Evolutionary conservation across 805 yeast species (phyloP).

Genomic region (Metschnikowia amazonensis): DNA sequence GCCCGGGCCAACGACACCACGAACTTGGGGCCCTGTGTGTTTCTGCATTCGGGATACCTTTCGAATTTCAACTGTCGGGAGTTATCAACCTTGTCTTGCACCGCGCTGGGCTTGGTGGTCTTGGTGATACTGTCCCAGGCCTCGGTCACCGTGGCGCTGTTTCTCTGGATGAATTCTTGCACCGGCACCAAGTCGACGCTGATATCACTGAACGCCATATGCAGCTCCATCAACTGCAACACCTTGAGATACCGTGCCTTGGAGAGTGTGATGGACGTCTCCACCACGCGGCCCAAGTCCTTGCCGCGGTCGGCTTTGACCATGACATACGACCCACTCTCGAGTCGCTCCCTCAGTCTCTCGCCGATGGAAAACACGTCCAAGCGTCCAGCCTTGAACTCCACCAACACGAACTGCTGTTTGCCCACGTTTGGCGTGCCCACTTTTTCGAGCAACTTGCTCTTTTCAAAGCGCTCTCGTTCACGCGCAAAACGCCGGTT

Average conservation of each 20-base stretch:
- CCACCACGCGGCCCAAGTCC: constrained; percentile 66
- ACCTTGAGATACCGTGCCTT: constrained; percentile 66
- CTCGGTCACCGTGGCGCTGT: constrained; percentile 2
- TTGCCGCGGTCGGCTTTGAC: constrained; percentile 83
- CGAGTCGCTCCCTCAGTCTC: constrained; percentile 28
- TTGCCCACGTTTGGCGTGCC: not conserved
- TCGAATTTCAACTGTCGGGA: not conserved
- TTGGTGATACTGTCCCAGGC: constrained; percentile 1
- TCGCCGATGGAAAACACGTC: constrained; percentile 60
- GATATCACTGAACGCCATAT: constrained; percentile 49
- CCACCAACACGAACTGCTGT: constrained; percentile 37
- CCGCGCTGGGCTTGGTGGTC: not conserved
- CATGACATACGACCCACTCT: constrained; percentile 64
- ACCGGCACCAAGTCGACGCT: constrained; percentile 19
- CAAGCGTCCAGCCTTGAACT: constrained; percentile 74
- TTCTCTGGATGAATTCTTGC: not conserved
- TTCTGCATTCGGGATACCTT: not conserved
- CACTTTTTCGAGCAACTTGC: not conserved
- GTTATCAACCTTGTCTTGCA: not conserved
- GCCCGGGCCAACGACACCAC: constrained; percentile 60
- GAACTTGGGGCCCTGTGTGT: constrained; percentile 58
- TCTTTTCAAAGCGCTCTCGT: not conserved
- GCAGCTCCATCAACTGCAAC: constrained; percentile 68
- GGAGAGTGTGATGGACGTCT: constrained; percentile 54
- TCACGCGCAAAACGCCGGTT: constrained; percentile 20